Evolutionary conservation across 2,329 filamentous ascomycete genomes (phyloP).

Genomic region (Sclerotinia borealis): DNA sequence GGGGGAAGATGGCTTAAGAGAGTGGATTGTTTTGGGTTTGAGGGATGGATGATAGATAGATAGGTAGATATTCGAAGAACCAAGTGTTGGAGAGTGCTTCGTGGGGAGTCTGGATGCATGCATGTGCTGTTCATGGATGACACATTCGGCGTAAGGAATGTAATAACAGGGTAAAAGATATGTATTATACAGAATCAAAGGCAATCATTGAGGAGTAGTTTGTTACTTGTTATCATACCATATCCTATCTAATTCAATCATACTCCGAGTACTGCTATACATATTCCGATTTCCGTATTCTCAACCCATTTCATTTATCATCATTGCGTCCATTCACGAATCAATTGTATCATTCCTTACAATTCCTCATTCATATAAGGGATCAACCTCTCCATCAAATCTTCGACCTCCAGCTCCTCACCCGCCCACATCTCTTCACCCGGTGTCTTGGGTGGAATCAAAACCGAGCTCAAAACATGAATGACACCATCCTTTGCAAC

Average conservation of each 20-base stretch:
- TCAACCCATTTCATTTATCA: neutral
- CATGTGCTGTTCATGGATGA: neutral
- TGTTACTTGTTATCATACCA: neutral
- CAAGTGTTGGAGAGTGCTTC: too few species aligned
- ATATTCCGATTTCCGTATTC: neutral
- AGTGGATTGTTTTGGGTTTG: too few species aligned
- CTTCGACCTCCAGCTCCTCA: conserved; percentile 52
- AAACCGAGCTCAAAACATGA: conserved; percentile 65
- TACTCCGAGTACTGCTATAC: neutral
- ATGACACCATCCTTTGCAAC: conserved; percentile 76
- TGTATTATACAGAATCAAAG: too few species aligned
- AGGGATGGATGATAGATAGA: too few species aligned
- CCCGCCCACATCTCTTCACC: conserved; percentile 45
- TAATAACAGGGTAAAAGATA: neutral
- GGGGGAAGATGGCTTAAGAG: too few species aligned
- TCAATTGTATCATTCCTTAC: conserved; percentile 21
- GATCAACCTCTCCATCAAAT: conserved; percentile 43
- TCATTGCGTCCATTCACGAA: too few species aligned
- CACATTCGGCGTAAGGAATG: neutral
- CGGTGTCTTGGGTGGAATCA: conserved; percentile 61
- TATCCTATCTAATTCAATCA: neutral
- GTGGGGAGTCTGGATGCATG: neutral
- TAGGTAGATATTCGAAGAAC: too few species aligned
- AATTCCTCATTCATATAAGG: conserved; percentile 15
- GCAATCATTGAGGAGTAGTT: neutral